Conservation (phyloP, 1,139 yeast genomes). For the Arxiozyma heterogenica region DNA sequence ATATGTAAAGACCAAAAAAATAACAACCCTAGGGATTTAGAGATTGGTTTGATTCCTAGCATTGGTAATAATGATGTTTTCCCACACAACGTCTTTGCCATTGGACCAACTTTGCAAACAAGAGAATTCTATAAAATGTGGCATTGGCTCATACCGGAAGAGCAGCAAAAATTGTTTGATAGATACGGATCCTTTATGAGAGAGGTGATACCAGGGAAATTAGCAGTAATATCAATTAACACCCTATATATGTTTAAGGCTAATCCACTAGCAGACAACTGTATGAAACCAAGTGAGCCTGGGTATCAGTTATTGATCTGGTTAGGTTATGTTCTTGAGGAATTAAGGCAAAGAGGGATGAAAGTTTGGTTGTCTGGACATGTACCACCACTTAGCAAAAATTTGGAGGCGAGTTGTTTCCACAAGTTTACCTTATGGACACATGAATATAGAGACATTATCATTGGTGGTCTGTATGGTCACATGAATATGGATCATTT, state of each 20-base stretch:
- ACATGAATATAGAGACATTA: slow-evolving; percentile 72
- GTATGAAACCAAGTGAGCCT: slow-evolving; percentile 64
- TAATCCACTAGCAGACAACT: slow-evolving; percentile 75
- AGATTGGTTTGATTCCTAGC: slow-evolving; percentile 51
- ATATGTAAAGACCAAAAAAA: slow-evolving; percentile 29
- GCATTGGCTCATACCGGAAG: slow-evolving; percentile 66
- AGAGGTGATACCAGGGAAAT: slow-evolving; percentile 67
- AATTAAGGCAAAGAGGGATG: slow-evolving; percentile 63
- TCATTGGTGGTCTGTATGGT: slow-evolving; percentile 75
- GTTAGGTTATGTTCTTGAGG: slow-evolving; percentile 67
- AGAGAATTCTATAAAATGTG: slow-evolving; percentile 67
- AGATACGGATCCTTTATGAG: slow-evolving; percentile 66
- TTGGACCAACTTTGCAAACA: slow-evolving; percentile 80
- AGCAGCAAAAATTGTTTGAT: slow-evolving; percentile 65
- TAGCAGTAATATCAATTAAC: slow-evolving; percentile 71
- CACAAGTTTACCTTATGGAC: slow-evolving; percentile 69
- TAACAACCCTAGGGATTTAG: slow-evolving; percentile 34
- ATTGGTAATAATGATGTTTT: slow-evolving; percentile 82
- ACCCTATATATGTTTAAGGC: slow-evolving; percentile 66
- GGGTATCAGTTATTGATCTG: slow-evolving; percentile 70
- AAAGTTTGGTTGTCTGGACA: slow-evolving; percentile 84
- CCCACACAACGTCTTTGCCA: slow-evolving; percentile 75
- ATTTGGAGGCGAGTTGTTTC: slow-evolving; percentile 62
- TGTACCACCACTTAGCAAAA: slow-evolving; percentile 77
- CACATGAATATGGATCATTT: slow-evolving; percentile 88